These are phyloP conservation scores for Colletotrichum falcatum DNA, from an alignment of 2,329 filamentous ascomycete genomes.

Conservation along the genomic window DNA sequence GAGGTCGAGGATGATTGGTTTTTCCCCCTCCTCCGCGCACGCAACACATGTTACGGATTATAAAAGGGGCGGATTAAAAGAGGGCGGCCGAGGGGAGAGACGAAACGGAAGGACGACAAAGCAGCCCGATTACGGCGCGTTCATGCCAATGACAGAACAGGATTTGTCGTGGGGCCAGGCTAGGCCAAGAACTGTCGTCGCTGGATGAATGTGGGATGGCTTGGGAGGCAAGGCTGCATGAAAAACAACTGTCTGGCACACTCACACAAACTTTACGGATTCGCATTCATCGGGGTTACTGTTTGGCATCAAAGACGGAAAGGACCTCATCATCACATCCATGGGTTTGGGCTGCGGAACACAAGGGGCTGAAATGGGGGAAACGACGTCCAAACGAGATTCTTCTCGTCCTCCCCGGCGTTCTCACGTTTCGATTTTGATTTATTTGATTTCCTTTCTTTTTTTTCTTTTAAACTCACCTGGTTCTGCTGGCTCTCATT, in stretches of 20 bases:
- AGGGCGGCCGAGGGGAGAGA: not conserved
- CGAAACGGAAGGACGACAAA: not conserved
- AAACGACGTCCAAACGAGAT: slow-evolving; percentile 13
- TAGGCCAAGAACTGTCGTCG: slow-evolving; percentile 4
- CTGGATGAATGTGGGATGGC: slow-evolving; percentile 3
- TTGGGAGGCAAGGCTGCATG: slow-evolving; percentile 32
- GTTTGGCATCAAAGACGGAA: slow-evolving; percentile 39
- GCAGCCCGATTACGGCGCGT: slow-evolving; percentile 4
- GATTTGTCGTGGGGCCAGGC: not conserved
- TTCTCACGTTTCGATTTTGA: slow-evolving; percentile 12
- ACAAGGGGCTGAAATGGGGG: slow-evolving; percentile 5
- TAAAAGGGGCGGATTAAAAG: slow-evolving; percentile 24
- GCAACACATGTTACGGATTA: slow-evolving; percentile 25
- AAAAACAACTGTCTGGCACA: slow-evolving; percentile 23
- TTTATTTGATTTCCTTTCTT: not conserved
- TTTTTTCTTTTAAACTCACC: not conserved
- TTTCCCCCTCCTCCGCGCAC: slow-evolving; percentile 5
- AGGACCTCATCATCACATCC: slow-evolving; percentile 28
- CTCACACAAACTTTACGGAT: slow-evolving; percentile 25
- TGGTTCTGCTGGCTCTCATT: not conserved
- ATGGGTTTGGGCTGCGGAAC: slow-evolving; percentile 4
- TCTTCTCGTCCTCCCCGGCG: slow-evolving; percentile 4
- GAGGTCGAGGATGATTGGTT: slow-evolving; percentile 7
- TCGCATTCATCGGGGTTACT: slow-evolving; percentile 36
- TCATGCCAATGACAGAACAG: not conserved